Conservation (phyloP, 2,329 filamentous ascomycete species). For the Beauveria rudraprayagi region DNA sequence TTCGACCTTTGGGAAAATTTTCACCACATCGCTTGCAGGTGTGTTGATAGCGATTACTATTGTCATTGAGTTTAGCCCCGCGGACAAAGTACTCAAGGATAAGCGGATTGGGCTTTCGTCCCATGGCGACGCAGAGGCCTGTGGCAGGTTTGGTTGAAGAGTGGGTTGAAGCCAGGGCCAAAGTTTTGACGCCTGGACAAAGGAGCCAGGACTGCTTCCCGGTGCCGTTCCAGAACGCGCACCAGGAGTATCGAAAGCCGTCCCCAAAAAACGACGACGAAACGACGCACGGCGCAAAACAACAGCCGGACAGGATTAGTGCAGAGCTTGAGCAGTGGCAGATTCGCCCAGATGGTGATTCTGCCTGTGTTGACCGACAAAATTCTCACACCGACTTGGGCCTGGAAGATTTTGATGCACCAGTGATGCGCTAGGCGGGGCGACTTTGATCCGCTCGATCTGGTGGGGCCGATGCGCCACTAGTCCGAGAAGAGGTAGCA, state of each 20-base stretch:
- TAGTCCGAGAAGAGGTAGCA: background rate
- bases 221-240: background rate
- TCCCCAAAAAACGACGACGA: slow-evolving; percentile 8
- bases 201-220: background rate
- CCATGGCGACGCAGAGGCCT: slow-evolving; percentile 45
- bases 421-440: slow-evolving; percentile 14
- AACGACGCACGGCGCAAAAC: background rate
- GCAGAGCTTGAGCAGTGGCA: slow-evolving; percentile 9
- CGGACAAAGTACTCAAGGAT: slow-evolving; percentile 85
- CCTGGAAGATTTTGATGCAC: slow-evolving; percentile 1
- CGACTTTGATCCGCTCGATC: slow-evolving; percentile 18
- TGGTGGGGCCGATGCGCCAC: background rate
- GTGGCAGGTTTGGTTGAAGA: background rate
- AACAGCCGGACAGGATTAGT: background rate
- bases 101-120: slow-evolving; percentile 73
- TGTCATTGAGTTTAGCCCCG: slow-evolving; percentile 77
- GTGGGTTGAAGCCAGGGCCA: background rate
- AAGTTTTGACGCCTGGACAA: background rate
- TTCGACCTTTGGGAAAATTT: slow-evolving; percentile 82
- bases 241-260: background rate
- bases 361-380: slow-evolving; percentile 34
- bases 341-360: slow-evolving; percentile 23
- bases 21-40: slow-evolving; percentile 84
- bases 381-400: slow-evolving; percentile 32
- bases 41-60: slow-evolving; percentile 86